Evolutionary conservation across 257 asterid species (phyloP).

Genomic region (Nemophila menziesii): DNA sequence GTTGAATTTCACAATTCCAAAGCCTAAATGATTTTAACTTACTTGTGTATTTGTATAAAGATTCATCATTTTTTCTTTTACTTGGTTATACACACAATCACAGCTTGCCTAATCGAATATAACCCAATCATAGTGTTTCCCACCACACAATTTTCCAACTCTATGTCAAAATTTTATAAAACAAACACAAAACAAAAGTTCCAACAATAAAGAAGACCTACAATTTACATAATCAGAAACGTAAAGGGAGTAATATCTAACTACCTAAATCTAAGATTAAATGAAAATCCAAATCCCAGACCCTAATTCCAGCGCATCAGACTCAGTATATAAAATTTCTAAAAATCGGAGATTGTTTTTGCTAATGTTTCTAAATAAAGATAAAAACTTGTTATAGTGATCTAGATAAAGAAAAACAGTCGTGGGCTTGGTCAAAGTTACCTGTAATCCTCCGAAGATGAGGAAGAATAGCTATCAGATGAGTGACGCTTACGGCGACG

Average conservation of each 20-base stretch:
- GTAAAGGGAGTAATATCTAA: background rate
- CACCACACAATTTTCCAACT: too few species aligned
- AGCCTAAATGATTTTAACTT: background rate
- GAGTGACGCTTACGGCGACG: slow-evolving; percentile 62
- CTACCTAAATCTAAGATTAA: background rate
- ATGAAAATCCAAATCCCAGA: background rate
- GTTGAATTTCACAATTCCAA: background rate
- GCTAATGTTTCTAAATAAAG: background rate
- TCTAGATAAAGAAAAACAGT: background rate
- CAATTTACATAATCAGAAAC: background rate
- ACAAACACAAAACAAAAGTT: background rate
- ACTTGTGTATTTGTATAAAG: background rate
- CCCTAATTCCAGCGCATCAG: background rate
- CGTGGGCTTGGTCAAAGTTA: slow-evolving; percentile 3
- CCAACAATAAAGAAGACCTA: background rate
- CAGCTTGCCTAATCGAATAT: background rate
- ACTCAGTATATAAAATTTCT: background rate
- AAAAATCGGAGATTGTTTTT: too few species aligned
- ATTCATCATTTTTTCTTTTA: background rate
- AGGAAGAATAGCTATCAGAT: slow-evolving; percentile 47
- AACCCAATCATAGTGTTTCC: too few species aligned
- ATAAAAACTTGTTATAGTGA: background rate
- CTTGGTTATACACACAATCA: background rate
- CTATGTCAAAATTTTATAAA: background rate
- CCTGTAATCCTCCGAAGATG: slow-evolving; percentile 65